These are phyloP conservation scores for Omphalea diandra DNA, from an alignment of 441 rosid genomes.

Conservation along the genomic window DNA sequence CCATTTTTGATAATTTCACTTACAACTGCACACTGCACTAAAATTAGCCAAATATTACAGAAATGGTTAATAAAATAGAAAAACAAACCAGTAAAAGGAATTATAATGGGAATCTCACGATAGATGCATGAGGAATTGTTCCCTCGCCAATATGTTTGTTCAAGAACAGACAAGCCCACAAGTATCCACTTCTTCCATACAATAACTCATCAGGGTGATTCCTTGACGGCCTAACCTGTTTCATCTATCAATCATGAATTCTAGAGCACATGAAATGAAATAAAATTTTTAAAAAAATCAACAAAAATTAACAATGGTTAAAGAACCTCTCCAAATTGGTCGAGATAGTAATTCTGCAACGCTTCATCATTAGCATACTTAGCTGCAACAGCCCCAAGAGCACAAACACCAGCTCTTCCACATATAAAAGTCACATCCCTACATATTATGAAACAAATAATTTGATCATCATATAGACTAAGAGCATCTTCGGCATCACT, in stretches of 20 bases:
- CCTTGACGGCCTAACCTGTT: slow-evolving; percentile 44
- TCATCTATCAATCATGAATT: neutral
- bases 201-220: slow-evolving; percentile 53
- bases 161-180: slow-evolving; percentile 67
- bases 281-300: neutral
- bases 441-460: neutral
- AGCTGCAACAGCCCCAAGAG: slow-evolving; percentile 68
- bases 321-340: slow-evolving; percentile 46
- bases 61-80: neutral
- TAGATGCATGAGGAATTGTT: slow-evolving; percentile 39
- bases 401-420: slow-evolving; percentile 56
- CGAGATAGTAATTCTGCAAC: slow-evolving; percentile 41
- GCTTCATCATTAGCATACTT: slow-evolving; percentile 46
- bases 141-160: slow-evolving; percentile 56
- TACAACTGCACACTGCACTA: slow-evolving; percentile 44
- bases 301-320: slow-evolving; percentile 1
- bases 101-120: slow-evolving; percentile 29
- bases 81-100: neutral
- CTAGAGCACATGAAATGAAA: neutral
- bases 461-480: too few relatives aligned
- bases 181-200: slow-evolving; percentile 57
- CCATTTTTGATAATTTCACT: slow-evolving; percentile 53
- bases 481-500: too few relatives aligned
- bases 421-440: slow-evolving; percentile 57
- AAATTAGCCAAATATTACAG: slow-evolving; percentile 8